These are phyloP conservation scores for Coniferiporia sulphurascens DNA, from an alignment of 1,284 basidiomycete genomes.

Conservation along the genomic window DNA sequence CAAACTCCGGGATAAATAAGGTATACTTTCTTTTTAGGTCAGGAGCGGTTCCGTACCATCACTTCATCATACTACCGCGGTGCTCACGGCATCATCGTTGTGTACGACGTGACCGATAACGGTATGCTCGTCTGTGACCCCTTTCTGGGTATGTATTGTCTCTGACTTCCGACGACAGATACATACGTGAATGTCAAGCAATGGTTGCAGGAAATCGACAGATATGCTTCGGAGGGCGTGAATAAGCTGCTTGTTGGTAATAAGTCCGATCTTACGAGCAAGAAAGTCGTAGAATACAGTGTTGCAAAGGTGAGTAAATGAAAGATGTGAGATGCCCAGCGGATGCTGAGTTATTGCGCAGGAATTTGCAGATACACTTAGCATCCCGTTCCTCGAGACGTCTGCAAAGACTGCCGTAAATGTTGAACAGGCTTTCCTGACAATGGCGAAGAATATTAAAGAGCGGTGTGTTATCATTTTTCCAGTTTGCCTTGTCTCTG, in stretches of 20 bases:
- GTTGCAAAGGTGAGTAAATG: constrained; percentile 77
- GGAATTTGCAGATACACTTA: constrained; percentile 95
- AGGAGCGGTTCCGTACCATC: constrained; percentile 97
- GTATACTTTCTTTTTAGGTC: constrained; percentile 44
- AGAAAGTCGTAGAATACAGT: constrained; percentile 98
- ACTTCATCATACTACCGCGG: constrained; percentile 97
- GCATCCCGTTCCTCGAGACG: constrained; percentile 97
- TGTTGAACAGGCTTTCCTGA: constrained; percentile 99
- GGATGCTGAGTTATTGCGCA: constrained; percentile 28
- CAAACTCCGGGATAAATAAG: background rate
- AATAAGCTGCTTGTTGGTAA: constrained; percentile 98
- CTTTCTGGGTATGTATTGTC: constrained; percentile 13
- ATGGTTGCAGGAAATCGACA: constrained; percentile 99
- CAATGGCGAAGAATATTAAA: constrained; percentile 99
- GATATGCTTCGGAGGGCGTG: constrained; percentile 98
- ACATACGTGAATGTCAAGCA: constrained; percentile 99
- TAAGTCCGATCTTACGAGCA: constrained; percentile 95
- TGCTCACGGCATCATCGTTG: constrained; percentile 96
- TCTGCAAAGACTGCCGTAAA: constrained; percentile 99
- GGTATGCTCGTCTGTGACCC: constrained; percentile 41
- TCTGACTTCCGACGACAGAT: constrained; percentile 43
- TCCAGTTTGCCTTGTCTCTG: constrained; percentile 12
- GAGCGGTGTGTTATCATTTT: constrained; percentile 58
- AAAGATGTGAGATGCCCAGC: background rate
- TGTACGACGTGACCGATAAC: constrained; percentile 99